These are phyloP conservation scores for Cydonia oblonga DNA, from an alignment of 331 rosid genomes.

Conservation along the genomic window DNA sequence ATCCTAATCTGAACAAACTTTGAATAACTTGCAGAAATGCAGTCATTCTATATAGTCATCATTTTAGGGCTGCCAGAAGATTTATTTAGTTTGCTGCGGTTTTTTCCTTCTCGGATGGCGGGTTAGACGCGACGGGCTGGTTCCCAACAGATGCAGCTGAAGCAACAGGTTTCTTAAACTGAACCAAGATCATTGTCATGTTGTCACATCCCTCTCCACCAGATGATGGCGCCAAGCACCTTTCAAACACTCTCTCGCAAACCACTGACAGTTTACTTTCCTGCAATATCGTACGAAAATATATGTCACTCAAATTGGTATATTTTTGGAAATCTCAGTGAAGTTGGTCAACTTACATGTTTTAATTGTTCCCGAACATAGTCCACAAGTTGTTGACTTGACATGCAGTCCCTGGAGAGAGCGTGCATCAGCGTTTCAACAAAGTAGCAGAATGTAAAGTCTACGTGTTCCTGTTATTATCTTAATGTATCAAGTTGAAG, in stretches of 20 bases:
- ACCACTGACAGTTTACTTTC: slow-evolving; percentile 66
- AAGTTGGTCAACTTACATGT: slow-evolving; percentile 36
- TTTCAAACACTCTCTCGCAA: slow-evolving; percentile 84
- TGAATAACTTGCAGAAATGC: neutral
- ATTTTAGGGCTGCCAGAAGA: neutral
- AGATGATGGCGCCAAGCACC: slow-evolving; percentile 87
- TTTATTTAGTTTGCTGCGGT: slow-evolving; percentile 10
- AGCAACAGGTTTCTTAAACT: slow-evolving; percentile 43
- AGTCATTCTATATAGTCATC: neutral
- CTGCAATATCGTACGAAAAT: slow-evolving; percentile 29
- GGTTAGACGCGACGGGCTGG: slow-evolving; percentile 33
- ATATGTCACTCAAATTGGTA: neutral
- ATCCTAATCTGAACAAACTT: slow-evolving; percentile 11
- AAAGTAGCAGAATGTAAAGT: neutral
- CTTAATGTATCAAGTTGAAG: neutral
- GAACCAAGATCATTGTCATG: slow-evolving; percentile 97
- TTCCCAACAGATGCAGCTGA: slow-evolving; percentile 21
- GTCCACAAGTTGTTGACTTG: slow-evolving; percentile 92
- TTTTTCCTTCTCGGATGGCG: slow-evolving; percentile 21
- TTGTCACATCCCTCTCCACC: slow-evolving; percentile 95
- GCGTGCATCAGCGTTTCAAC: neutral
- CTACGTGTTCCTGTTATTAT: neutral
- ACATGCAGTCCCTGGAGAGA: slow-evolving; percentile 81
- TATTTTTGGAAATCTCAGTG: neutral
- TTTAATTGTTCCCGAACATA: slow-evolving; percentile 48